Percentiles rank a stretch among this genome's conserved stretches.
phyloP scores from a whole-genome alignment of 345 rosid genomes.

The Streptanthus diversifolius region DNA sequence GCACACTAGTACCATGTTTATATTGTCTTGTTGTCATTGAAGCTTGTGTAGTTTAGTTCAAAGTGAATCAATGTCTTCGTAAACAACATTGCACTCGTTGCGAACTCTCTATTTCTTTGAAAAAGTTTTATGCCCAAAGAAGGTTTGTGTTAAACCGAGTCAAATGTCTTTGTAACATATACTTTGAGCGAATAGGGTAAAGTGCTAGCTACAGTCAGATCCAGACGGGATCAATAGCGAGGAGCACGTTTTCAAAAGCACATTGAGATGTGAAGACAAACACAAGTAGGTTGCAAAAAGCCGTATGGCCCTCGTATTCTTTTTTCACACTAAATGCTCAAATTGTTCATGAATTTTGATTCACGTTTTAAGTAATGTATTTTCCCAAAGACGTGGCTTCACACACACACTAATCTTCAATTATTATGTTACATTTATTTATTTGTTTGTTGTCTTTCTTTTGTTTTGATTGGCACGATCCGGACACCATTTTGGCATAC shows the following conservation, averaged over 20 bases:
- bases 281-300: background rate
- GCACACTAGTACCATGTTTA: background rate
- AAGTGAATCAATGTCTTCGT: background rate
- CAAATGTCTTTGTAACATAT: background rate
- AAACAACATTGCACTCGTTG: background rate
- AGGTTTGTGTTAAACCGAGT: background rate
- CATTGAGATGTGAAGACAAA: background rate
- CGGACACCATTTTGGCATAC: conserved; percentile 17
- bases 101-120: too few species aligned
- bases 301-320: background rate
- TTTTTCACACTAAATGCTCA: background rate
- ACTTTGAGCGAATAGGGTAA: background rate
- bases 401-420: background rate
- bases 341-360: background rate
- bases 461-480: conserved; percentile 23
- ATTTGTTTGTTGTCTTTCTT: too few species aligned
- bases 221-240: background rate
- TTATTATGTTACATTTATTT: background rate
- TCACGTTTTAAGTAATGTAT: background rate
- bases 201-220: background rate
- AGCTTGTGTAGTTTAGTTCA: background rate
- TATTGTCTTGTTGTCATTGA: background rate
- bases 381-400: background rate
- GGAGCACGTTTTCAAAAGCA: background rate
- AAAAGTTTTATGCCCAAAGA: background rate